Evolutionary conservation across 441 rosid species (phyloP).

Genomic region (Codiaeum variegatum): DNA sequence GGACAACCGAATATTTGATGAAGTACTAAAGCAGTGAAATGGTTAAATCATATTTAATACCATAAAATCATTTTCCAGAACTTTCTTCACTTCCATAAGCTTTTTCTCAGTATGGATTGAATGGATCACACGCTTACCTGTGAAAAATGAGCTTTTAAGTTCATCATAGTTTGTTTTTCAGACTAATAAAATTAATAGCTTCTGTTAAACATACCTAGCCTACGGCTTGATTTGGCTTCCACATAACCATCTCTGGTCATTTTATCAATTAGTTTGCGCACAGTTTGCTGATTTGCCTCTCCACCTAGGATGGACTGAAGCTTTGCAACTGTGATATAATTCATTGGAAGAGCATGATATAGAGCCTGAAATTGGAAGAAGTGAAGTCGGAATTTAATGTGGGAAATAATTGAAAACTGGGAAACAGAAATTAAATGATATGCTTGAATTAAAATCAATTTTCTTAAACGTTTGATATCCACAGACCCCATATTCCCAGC

Average conservation of each 20-base stretch:
- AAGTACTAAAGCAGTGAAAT: slow-evolving; percentile 4
- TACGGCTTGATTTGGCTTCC: slow-evolving; percentile 65
- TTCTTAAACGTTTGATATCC: neutral
- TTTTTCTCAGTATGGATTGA: slow-evolving; percentile 59
- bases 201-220: slow-evolving; percentile 57
- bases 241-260: slow-evolving; percentile 77
- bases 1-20: neutral
- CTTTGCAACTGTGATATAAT: slow-evolving; percentile 58
- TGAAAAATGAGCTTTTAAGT: slow-evolving; percentile 14
- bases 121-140: slow-evolving; percentile 84
- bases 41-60: slow-evolving; percentile 29
- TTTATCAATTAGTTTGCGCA: slow-evolving; percentile 63
- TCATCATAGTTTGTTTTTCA: neutral
- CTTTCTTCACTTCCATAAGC: slow-evolving; percentile 70
- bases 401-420: neutral
- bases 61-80: slow-evolving; percentile 47
- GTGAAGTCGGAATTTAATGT: slow-evolving; percentile 14
- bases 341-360: slow-evolving; percentile 79
- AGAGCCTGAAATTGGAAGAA: slow-evolving; percentile 49
- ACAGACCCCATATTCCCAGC: neutral
- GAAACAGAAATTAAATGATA: neutral
- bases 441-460: neutral
- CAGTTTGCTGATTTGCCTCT: slow-evolving; percentile 59
- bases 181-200: slow-evolving; percentile 14
- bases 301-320: slow-evolving; percentile 74